These are phyloP conservation scores for Rhodotorula kratochvilovae DNA, from an alignment of 768 basidiomycete genomes.

Conservation along the genomic window DNA sequence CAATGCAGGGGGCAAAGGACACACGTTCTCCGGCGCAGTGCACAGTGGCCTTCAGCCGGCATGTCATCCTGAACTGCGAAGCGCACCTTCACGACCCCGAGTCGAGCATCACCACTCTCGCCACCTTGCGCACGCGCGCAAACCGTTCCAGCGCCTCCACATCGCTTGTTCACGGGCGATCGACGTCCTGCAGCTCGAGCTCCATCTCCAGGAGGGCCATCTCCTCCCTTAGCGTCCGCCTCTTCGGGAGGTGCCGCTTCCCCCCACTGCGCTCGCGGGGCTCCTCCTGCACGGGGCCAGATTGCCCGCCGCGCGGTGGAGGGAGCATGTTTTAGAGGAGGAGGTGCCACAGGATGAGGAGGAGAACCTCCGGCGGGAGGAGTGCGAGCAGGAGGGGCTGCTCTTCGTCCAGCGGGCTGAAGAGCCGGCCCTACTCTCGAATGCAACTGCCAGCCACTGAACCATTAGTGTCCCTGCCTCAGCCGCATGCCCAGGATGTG, in stretches of 20 bases:
- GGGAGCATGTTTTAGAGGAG: constrained; percentile 27
- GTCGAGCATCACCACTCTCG: constrained; percentile 29
- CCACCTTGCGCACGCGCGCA: constrained; percentile 19
- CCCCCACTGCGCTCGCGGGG: background rate
- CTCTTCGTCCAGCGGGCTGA: constrained; percentile 31
- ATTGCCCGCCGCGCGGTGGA: background rate
- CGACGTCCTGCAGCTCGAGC: constrained; percentile 23
- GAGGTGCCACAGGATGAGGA: constrained; percentile 35
- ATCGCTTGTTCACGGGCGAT: constrained; percentile 26
- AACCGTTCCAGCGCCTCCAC: constrained; percentile 38
- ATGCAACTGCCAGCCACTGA: too few species aligned
- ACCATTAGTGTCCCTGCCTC: too few species aligned
- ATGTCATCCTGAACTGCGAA: constrained; percentile 32
- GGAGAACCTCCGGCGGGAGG: constrained; percentile 40
- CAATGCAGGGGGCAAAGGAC: background rate
- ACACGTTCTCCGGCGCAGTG: constrained; percentile 39
- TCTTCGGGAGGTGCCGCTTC: constrained; percentile 5
- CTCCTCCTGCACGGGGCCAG: background rate
- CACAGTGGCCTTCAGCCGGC: constrained; percentile 34
- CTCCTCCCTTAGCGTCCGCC: constrained; percentile 30
- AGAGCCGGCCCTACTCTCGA: too few species aligned
- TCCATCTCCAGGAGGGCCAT: constrained; percentile 19
- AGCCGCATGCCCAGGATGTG: too few species aligned
- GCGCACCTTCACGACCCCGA: constrained; percentile 21
- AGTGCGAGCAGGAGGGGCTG: constrained; percentile 23